Conservation (phyloP, 805 yeast species). For the Ogataea pilisensis region DNA sequence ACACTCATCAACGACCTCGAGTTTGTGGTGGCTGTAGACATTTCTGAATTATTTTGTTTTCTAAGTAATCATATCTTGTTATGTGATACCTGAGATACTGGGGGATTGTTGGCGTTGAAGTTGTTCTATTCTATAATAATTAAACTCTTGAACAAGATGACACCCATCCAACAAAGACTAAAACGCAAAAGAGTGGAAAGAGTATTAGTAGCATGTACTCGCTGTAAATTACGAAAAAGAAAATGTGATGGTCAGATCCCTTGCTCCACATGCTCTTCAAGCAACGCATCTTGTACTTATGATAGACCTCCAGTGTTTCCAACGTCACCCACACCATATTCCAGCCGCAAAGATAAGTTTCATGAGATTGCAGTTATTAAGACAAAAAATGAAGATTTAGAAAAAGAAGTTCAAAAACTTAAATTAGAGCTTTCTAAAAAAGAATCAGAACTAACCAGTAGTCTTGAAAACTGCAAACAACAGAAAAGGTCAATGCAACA, state of each 20-base stretch:
- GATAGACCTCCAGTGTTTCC: conserved; percentile 1
- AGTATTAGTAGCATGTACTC: conserved; percentile 16
- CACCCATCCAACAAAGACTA: background rate
- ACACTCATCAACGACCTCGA: no score
- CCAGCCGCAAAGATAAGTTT: background rate
- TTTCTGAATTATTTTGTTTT: no score
- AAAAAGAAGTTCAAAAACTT: background rate
- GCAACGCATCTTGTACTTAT: conserved; percentile 9
- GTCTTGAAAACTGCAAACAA: background rate
- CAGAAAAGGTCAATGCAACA: background rate
- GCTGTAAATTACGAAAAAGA: conserved; percentile 17
- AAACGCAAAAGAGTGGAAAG: conserved; percentile 8
- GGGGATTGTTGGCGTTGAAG: no score
- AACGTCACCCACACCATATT: background rate
- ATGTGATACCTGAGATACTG: no score
- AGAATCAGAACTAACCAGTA: background rate
- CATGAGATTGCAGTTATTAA: no score
- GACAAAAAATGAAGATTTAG: conserved; percentile 3
- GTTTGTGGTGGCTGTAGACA: no score
- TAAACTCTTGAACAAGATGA: no score
- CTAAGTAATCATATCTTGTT: no score
- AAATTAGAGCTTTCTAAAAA: background rate
- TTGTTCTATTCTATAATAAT: no score
- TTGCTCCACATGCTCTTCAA: conserved; percentile 11
- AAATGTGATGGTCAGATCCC: conserved; percentile 18